These are phyloP conservation scores for Neocatenulostroma microsporum DNA, from an alignment of 2,329 filamentous ascomycete genomes.

Conservation along the genomic window DNA sequence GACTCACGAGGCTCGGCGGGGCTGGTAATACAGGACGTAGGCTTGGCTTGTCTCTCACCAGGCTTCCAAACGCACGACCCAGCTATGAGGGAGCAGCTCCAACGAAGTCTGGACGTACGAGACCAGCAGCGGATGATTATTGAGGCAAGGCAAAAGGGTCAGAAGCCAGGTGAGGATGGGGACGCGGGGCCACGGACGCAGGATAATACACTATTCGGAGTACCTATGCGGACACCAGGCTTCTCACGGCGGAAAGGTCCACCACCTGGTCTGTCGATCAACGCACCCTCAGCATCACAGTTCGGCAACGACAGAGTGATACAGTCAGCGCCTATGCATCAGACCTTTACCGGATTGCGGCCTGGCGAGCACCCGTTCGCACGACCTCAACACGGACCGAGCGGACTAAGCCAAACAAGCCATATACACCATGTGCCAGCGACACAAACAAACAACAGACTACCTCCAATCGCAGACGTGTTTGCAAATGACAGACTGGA, in stretches of 20 bases:
- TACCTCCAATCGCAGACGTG: conserved; percentile 90
- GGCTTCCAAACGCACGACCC: conserved; percentile 95
- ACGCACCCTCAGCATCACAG: conserved; percentile 84
- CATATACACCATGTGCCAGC: conserved; percentile 88
- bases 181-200: conserved; percentile 20
- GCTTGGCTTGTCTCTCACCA: conserved; percentile 86
- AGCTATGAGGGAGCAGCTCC: conserved; percentile 90
- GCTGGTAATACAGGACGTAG: conserved; percentile 81
- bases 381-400: conserved; percentile 64
- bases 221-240: conserved; percentile 59
- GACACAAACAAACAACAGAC: conserved; percentile 79
- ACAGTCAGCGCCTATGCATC: conserved; percentile 88
- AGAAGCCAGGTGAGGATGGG: conserved; percentile 45
- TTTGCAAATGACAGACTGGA: conserved; percentile 70
- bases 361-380: conserved; percentile 45
- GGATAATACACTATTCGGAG: conserved; percentile 37
- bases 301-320: conserved; percentile 94
- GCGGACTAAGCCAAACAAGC: conserved; percentile 72
- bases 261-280: conserved; percentile 84
- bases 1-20: conserved; percentile 64
- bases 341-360: conserved; percentile 88
- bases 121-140: conserved; percentile 95
- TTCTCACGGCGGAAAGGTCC: conserved; percentile 66
- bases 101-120: conserved; percentile 84
- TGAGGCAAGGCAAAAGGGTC: conserved; percentile 83